Evolutionary conservation across 805 yeast species (phyloP), one percentile per base, ranked within the genome.

Genomic region (Cyberlindnera americana): DNA sequence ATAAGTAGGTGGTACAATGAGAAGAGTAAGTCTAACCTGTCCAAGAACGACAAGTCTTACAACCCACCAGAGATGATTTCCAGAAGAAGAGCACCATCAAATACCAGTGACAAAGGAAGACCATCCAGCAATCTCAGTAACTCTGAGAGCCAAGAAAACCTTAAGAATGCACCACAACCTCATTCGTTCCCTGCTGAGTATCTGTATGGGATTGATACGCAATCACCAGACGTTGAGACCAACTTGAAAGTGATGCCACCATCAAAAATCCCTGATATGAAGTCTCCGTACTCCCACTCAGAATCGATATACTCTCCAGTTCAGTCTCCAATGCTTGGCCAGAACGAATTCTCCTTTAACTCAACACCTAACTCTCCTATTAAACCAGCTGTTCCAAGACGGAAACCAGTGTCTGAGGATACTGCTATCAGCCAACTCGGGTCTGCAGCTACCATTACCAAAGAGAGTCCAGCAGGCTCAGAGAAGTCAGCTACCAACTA

Each of bases 1-100:
- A 58, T 84, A 7, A 85, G 84, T 1, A 79, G 74, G 46, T 81
- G 91, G 87, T 83, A 83, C 49, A 70, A 69, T 38, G 77, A 70
- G 25, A 73, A 73, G 40, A 73, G 66, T 17, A 56, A 50, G 16
- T 27, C 49, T 19, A 12, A 42, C 14, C 26, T 35, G 14, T 10
- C 29, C 10, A 33, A 35, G 19, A 33, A 31, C 9, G 30, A 32
- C 14, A 47, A 42, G 28, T 29, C 21, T 4, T 47, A 47, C 18
- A 15, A 21, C 10, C 75, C 81, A 0, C 86, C 86, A 0, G 85
- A 80, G 53, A 81, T 81, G 87, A 81, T 81, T n/a, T 76, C 67
- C 19, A 64, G 85, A 54, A 65, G 83, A 51, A 61, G 67, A 12
- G 43, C 47, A 13, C 43, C 59, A 56, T 43, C 62, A 43, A 37